Evolutionary conservation across 768 basidiomycete species (phyloP), one percentile per base, ranked within the genome.

Genomic region (Termitomyces eurrhizus): DNA sequence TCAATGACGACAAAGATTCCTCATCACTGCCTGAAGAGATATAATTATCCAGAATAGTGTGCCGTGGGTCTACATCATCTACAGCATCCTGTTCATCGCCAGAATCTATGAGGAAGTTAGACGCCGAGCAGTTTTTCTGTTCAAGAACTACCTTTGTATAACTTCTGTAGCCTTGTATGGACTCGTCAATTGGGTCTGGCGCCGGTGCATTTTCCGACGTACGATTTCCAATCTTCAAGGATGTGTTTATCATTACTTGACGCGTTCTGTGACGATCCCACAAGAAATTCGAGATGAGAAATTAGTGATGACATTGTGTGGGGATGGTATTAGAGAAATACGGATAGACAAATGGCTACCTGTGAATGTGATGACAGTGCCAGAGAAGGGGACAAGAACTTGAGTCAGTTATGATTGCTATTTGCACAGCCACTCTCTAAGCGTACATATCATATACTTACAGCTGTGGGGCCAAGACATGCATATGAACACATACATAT

Each of bases 41-140:
- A 52, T 69, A 77, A 56, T 72, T 26, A 56, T 75, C 70, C 39
- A 79, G 69, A 42, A 78, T 71, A 36, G 74, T 73, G 29, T 62
- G 52, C 70, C 68, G 72, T 21, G 61, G 52, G 58, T 71, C 62
- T 18, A 57, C 41, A 36, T 61, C 45, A 6, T 67, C 63, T 52
- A 21, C 21, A 32, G 35, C 26, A 52, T 62, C 49, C 16, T 39
- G 56, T 63, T 60, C 58, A 50, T 57, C 57, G 39, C 26, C 46
- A 37, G 52, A 48, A 48, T 57, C 63, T 58, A 33, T 45, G 29
- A 59, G 61, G 59, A 52, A 62, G 37, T 49, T 32, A 46, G 52
- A 41, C 24, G 4, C 29, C 21, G 7, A 4, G 29, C 4, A 1
- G 11, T 8, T 24, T 9, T 24, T 39, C 2, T 13, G 14, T 14